Conservation (phyloP, 805 yeast genomes). For the Saccharomycopsis oosterbeekiorum region DNA sequence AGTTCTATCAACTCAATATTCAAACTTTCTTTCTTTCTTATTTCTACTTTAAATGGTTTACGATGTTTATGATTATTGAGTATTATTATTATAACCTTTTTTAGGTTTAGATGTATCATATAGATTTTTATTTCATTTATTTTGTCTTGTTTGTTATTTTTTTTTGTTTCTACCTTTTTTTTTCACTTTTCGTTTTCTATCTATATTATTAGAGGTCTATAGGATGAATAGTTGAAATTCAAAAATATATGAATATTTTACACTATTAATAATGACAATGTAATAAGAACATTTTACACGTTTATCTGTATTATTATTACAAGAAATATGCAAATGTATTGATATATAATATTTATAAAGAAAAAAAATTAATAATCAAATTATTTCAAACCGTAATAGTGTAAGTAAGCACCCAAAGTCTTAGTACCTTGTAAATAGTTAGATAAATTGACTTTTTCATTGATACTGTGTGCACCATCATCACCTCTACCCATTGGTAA, state of each 20-base stretch:
- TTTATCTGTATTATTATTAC: background rate
- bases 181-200: background rate
- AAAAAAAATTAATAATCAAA: conserved; percentile 3
- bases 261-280: background rate
- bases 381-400: conserved; percentile 53
- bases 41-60: background rate
- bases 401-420: conserved; percentile 87
- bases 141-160: background rate
- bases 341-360: background rate
- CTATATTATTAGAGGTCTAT: background rate
- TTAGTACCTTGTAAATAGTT: conserved; percentile 92
- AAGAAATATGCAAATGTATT: background rate
- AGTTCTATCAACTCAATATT: background rate
- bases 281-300: background rate
- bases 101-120: background rate
- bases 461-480: conserved; percentile 98
- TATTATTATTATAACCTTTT: background rate
- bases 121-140: background rate
- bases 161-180: background rate
- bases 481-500: conserved; percentile 99
- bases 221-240: background rate
- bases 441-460: conserved; percentile 82
- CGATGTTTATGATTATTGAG: background rate
- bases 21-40: background rate
- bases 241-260: background rate